Conservation (phyloP, 331 rosid species). For the Cucumis variabilis region DNA sequence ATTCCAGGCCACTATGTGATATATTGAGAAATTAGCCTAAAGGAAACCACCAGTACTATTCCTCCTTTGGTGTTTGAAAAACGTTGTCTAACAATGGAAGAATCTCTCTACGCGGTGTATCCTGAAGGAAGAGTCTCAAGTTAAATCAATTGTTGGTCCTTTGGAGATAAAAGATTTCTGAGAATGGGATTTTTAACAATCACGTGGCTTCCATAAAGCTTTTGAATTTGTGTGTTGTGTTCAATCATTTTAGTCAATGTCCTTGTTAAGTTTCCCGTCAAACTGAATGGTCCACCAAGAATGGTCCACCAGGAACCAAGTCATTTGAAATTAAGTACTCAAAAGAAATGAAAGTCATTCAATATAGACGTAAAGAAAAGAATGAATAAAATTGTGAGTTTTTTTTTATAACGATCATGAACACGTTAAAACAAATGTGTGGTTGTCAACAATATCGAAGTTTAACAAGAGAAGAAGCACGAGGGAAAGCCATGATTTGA, state of each 20-base stretch:
- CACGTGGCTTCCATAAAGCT: constrained; percentile 59
- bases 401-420: neutral
- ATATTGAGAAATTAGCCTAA: constrained; percentile 55
- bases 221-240: too few relatives aligned
- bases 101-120: too few relatives aligned
- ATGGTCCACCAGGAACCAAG: neutral
- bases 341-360: neutral
- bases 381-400: neutral
- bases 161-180: constrained; percentile 62
- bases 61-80: constrained; percentile 52
- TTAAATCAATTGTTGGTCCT: constrained; percentile 67
- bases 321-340: neutral
- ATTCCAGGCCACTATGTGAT: constrained; percentile 59
- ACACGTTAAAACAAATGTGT: neutral
- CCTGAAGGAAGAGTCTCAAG: constrained; percentile 44
- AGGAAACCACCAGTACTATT: constrained; percentile 27
- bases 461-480: constrained; percentile 84
- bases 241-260: too few relatives aligned
- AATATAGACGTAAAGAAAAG: too few relatives aligned
- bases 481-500: constrained; percentile 77
- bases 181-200: constrained; percentile 63
- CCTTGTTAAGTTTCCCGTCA: too few relatives aligned
- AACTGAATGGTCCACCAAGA: neutral
- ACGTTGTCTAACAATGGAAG: constrained; percentile 54
- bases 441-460: constrained; percentile 46